Conservation (phyloP, 2,329 filamentous ascomycete species). For the Colletotrichum tanaceti region DNA sequence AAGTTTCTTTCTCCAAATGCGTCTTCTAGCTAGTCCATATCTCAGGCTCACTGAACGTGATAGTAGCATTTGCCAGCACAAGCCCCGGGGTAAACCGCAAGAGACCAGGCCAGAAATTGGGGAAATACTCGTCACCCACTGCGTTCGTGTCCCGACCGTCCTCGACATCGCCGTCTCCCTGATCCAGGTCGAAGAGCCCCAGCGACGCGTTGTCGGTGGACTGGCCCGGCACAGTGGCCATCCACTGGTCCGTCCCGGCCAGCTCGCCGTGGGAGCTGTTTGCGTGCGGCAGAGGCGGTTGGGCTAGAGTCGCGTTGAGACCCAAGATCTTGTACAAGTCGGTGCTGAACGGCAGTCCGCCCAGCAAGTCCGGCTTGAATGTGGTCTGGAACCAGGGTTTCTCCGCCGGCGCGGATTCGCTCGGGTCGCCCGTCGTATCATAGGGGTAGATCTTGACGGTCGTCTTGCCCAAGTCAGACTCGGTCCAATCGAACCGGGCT, state of each 20-base stretch:
- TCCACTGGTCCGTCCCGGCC: slow-evolving; percentile 60
- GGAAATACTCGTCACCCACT: slow-evolving; percentile 28
- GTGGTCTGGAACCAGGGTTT: slow-evolving; percentile 59
- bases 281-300: slow-evolving; percentile 60
- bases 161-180: slow-evolving; percentile 22
- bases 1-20: neutral
- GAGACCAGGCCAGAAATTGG: slow-evolving; percentile 30
- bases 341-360: slow-evolving; percentile 58
- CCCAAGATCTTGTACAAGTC: slow-evolving; percentile 55
- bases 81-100: slow-evolving; percentile 10
- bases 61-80: slow-evolving; percentile 19
- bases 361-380: slow-evolving; percentile 54
- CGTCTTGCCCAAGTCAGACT: slow-evolving; percentile 49
- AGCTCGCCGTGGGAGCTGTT: slow-evolving; percentile 54
- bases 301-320: slow-evolving; percentile 55
- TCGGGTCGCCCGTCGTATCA: slow-evolving; percentile 48
- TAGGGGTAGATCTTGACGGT: slow-evolving; percentile 58
- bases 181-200: slow-evolving; percentile 19
- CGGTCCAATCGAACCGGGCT: slow-evolving; percentile 61
- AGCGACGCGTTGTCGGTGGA: slow-evolving; percentile 21
- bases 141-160: neutral
- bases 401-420: slow-evolving; percentile 49
- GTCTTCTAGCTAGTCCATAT: slow-evolving; percentile 5
- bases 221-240: slow-evolving; percentile 48
- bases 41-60: slow-evolving; percentile 12